phyloP scores from a whole-genome alignment of 108 stramenopile genomes.

The Skeletonema tropicum region DNA sequence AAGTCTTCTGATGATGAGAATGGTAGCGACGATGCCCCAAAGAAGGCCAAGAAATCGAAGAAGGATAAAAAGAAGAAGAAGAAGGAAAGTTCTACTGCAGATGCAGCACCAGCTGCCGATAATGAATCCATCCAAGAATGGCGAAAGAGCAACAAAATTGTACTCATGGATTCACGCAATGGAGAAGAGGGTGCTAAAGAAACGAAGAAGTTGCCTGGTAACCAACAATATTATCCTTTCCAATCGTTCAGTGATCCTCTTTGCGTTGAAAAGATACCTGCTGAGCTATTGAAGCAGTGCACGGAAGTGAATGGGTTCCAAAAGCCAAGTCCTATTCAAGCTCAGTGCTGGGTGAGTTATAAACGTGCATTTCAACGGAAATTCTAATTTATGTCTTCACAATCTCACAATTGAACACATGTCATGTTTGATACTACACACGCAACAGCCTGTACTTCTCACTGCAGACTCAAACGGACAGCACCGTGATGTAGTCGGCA shows the following conservation, averaged over 20 bases:
- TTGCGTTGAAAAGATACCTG: conserved; percentile 54
- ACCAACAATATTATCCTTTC: conserved; percentile 64
- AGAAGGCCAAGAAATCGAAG: conserved; percentile 43
- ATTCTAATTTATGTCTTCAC: conserved; percentile 32
- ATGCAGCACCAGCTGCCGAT: conserved; percentile 21
- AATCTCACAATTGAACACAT: neutral
- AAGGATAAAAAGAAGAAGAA: conserved; percentile 61
- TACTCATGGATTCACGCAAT: conserved; percentile 67
- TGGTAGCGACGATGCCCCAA: conserved; percentile 9
- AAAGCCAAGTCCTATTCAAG: conserved; percentile 95
- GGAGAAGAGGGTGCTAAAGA: conserved; percentile 62
- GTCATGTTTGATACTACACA: neutral
- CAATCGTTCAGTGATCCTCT: conserved; percentile 62
- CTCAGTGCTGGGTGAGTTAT: conserved; percentile 90
- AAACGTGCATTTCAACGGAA: conserved; percentile 46
- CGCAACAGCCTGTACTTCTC: conserved; percentile 40
- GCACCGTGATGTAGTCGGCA: conserved; percentile 85
- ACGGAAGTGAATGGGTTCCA: conserved; percentile 79
- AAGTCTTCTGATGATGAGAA: conserved; percentile 24
- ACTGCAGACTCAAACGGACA: conserved; percentile 29
- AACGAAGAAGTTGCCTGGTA: conserved; percentile 42
- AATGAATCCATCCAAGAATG: conserved; percentile 56
- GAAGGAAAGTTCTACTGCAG: conserved; percentile 29
- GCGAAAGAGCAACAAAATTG: conserved; percentile 85
- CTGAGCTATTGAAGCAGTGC: conserved; percentile 70